phyloP scores from a whole-genome alignment of 2,329 filamentous ascomycete genomes.

The Ceratocystis harringtonii region DNA sequence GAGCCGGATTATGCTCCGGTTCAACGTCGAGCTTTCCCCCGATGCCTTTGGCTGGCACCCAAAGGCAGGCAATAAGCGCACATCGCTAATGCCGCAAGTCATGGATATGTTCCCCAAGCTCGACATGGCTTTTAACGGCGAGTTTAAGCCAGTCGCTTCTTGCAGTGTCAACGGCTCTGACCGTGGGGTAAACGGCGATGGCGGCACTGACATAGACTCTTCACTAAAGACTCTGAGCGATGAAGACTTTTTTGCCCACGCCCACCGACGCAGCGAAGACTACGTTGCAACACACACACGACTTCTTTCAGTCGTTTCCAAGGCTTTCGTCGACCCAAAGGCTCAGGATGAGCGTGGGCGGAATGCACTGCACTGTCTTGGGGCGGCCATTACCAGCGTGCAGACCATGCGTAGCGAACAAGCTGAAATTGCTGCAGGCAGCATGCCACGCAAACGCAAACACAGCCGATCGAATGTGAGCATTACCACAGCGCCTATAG shows the following conservation, averaged over 20 bases:
- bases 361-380: constrained; percentile 45
- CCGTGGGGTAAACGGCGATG: background rate
- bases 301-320: constrained; percentile 19
- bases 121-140: background rate
- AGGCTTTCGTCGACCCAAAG: constrained; percentile 18
- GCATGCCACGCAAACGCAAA: constrained; percentile 26
- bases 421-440: background rate
- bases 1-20: constrained; percentile 24
- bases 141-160: background rate
- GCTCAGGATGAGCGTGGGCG: constrained; percentile 32
- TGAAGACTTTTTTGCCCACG: background rate
- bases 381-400: constrained; percentile 34
- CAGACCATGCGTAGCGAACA: constrained; percentile 20
- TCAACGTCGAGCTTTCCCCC: constrained; percentile 25
- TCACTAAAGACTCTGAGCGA: constrained; percentile 6
- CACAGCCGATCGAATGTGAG: constrained; percentile 21
- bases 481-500: constrained; percentile 7
- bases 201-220: background rate
- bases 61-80: background rate
- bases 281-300: constrained; percentile 16
- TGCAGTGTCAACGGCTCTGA: background rate
- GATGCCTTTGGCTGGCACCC: constrained; percentile 35
- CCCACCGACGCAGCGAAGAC: constrained; percentile 12
- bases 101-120: background rate
- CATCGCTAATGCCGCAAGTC: background rate